A percentile compares a stretch with the other conserved stretches of the same genome.
These are phyloP conservation scores for Penicillium paxilli DNA, from an alignment of 495 filamentous ascomycete species.

Conservation along the genomic window DNA sequence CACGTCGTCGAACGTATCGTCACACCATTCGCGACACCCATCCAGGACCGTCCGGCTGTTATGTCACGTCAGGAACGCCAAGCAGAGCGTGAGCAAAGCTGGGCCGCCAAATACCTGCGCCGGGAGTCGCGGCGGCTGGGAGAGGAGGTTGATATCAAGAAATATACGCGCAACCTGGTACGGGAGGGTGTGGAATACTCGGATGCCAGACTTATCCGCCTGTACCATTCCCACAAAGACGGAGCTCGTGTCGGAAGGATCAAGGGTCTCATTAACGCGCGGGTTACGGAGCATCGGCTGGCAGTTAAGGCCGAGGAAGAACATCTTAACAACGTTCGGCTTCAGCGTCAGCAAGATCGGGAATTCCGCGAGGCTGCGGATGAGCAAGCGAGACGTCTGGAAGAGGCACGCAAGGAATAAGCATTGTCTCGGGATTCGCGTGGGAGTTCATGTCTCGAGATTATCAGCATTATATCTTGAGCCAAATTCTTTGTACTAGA, in stretches of 20 bases:
- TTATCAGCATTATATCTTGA: not conserved
- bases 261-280: conserved; percentile 24
- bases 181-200: conserved; percentile 8
- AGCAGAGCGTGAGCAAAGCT: conserved; percentile 46
- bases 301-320: not conserved
- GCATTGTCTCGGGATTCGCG: not conserved
- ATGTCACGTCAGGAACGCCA: conserved; percentile 62
- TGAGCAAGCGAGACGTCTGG: not conserved
- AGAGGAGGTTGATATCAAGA: conserved; percentile 16
- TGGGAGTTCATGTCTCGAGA: not conserved
- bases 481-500: not conserved
- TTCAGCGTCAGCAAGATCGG: not conserved
- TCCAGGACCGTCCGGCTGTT: conserved; percentile 63
- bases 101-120: conserved; percentile 50
- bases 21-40: conserved; percentile 64
- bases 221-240: conserved; percentile 10
- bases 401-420: not conserved
- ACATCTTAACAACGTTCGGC: not conserved
- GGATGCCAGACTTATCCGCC: conserved; percentile 22
- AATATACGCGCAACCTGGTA: not conserved
- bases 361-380: not conserved
- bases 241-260: conserved; percentile 28
- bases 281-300: no score
- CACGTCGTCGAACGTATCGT: conserved; percentile 80
- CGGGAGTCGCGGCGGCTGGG: conserved; percentile 36